A percentile compares a stretch with the other conserved stretches of the same genome.
These are phyloP conservation scores for Talaromyces sp. DNA, from an alignment of 2,329 filamentous ascomycete species.

Conservation along the genomic window DNA sequence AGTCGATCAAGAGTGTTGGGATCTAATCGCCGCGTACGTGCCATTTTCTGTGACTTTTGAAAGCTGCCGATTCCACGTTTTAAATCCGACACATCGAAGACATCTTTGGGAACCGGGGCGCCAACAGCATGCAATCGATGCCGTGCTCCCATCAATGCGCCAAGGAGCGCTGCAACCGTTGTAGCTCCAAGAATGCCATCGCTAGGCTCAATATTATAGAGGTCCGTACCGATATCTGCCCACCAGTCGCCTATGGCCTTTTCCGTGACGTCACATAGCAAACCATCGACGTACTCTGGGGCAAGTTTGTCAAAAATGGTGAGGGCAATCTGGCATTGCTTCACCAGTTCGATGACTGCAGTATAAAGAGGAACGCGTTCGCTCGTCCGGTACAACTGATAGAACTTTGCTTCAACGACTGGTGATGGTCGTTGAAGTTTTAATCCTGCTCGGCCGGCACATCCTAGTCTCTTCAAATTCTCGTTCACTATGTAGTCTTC, in stretches of 20 bases:
- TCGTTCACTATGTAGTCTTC: conserved; percentile 91
- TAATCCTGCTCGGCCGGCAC: conserved; percentile 81
- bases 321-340: conserved; percentile 82
- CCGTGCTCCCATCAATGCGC: conserved; percentile 80
- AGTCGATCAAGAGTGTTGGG: conserved; percentile 74
- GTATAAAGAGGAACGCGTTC: conserved; percentile 72
- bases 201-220: conserved; percentile 86
- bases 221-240: conserved; percentile 84
- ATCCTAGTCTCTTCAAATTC: conserved; percentile 84
- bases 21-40: conserved; percentile 72
- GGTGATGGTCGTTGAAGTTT: conserved; percentile 70
- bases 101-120: conserved; percentile 80
- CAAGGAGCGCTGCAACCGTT: conserved; percentile 80
- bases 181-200: conserved; percentile 91
- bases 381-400: conserved; percentile 81
- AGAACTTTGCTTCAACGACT: conserved; percentile 84
- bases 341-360: conserved; percentile 81
- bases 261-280: conserved; percentile 91
- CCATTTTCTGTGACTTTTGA: conserved; percentile 80
- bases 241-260: conserved; percentile 90
- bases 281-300: conserved; percentile 82
- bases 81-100: conserved; percentile 76
- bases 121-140: conserved; percentile 82
- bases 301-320: conserved; percentile 82
- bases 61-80: conserved; percentile 83